A percentile compares a stretch with the other conserved stretches of the same genome.
phyloP scores from a whole-genome alignment of 192 early-diverging fungal species.

The Backusella mclennaniae region DNA sequence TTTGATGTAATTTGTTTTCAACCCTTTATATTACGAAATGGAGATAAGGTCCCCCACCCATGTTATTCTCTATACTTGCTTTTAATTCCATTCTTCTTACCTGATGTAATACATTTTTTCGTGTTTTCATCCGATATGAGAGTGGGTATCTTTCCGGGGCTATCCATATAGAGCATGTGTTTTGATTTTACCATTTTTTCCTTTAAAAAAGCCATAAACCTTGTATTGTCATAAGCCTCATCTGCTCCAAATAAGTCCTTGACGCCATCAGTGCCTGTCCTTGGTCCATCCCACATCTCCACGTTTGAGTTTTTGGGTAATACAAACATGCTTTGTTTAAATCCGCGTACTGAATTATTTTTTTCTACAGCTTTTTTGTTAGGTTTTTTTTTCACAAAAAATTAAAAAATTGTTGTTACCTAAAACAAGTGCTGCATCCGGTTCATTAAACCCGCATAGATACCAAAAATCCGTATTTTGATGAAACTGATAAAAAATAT shows the following conservation, averaged over 20 bases:
- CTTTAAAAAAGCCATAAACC: constrained; percentile 16
- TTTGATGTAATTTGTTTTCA: constrained; percentile 22
- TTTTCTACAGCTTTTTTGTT: constrained; percentile 35
- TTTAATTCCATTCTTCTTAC: neutral
- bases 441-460: constrained; percentile 87
- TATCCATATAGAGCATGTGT: constrained; percentile 35
- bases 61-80: neutral
- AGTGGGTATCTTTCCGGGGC: constrained; percentile 10
- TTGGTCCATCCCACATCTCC: constrained; percentile 93
- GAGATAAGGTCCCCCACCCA: neutral
- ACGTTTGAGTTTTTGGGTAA: constrained; percentile 68
- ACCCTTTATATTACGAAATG: constrained; percentile 13
- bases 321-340: constrained; percentile 87
- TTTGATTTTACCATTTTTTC: constrained; percentile 17
- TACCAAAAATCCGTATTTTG: constrained; percentile 93
- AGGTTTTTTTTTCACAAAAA: neutral
- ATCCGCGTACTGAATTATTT: constrained; percentile 52
- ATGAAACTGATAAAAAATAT: constrained; percentile 94
- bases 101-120: constrained; percentile 13
- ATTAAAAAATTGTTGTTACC: constrained; percentile 41
- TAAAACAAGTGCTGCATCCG: constrained; percentile 73
- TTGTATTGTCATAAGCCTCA: constrained; percentile 44
- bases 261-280: constrained; percentile 79
- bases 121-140: constrained; percentile 9
- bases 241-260: constrained; percentile 78